Evolutionary conservation across 2,329 filamentous ascomycete species (phyloP), one percentile per base, ranked within the genome.

Genomic region (Exophiala sp.): DNA sequence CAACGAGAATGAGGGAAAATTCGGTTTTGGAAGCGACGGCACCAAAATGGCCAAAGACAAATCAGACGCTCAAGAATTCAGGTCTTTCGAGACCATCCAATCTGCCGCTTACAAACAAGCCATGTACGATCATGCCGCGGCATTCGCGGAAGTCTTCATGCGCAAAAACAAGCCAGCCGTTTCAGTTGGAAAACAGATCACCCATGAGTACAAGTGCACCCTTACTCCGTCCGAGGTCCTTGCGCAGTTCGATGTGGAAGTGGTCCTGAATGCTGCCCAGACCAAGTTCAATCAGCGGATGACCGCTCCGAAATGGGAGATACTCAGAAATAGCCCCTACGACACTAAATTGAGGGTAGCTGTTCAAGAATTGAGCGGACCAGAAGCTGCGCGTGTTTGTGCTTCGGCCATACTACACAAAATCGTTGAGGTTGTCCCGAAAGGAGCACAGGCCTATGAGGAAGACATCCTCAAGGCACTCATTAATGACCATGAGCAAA

Each of bases 31-130:
- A n/a, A 50, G 33, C 32, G 75, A 78, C 21, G 68, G 78, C 33
- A 74, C 71, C 47, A 62, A 64, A 3, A 65, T 76, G 33, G 65
- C 65, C 6, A 69, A 69, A 33, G 72, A 78, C 3, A 69, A 73
- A 62, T 79, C 73, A 59, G 73, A 71, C 34, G 76, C 78, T 1
- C 83, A 87, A 61, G 68, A 72, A 3, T 85, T 87, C 57, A 71
- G 81, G 4, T 71, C 76, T 0, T 81, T 78, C 61, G 72, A 75
- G 1, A 69, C 78, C 24, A 64, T 70, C 2, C 72, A 74, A 10
- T 83, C 81, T 2, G 64, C 74, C 5, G 71, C 60, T 34, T 55
- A 46, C n/a, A 44, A 52, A 18, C 34, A 46, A n/a, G 35, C 38
- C 8, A 3, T 60, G 18, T 60, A 57, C 32, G 34, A 38, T 11